Evolutionary conservation across 1,284 basidiomycete species (phyloP), one percentile per base, ranked within the genome.

Genomic region (Moniliophthora roreri): DNA sequence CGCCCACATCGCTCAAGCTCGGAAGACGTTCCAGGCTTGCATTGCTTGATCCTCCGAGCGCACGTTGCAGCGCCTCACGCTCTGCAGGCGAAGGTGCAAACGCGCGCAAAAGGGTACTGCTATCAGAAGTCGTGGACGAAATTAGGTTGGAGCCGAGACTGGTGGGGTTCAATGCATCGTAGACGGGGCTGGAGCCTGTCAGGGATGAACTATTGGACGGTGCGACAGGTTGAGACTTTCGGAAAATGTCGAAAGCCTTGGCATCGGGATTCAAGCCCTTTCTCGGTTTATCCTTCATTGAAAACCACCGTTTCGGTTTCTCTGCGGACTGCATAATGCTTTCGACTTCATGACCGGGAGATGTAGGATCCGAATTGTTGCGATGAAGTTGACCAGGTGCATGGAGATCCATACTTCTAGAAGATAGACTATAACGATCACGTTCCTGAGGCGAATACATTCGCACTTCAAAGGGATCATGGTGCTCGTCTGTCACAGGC

Each of bases 41-140:
- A 67, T 87, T 89, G 48, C 82, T 76, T 53, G 83, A 83, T 32
- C 84, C 80, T 38, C 84, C 82, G 13, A 89, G 68, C 18, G 80
- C 85, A 53, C 88, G 83, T 60, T 87, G 82, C 39, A 92, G 76
- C 48, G 78, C 89, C 69, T 89, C 85, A 47, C 90, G 85, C 75
- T 92, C 89, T 57, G 84, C 89, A 52, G 85, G 86, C 55, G 87
- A 91, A 39, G 89, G 89, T 32, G 87, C 89, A 67, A 92, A 92
- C 23, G 89, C 89, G 63, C 85, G 87, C 59, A 89, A 75, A 26
- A 87, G 69, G 40, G 79, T 78, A 51, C 70, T 68, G 55, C 60
- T 77, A 5, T 70, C 64, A 18, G 76, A 74, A 21, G 78, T 63
- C 8, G 76, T 63, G 1, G 78, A 69, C 5, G 76, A 65, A 10